phyloP scores from a whole-genome alignment of 306 rosid genomes.

The Bauhinia variegata region DNA sequence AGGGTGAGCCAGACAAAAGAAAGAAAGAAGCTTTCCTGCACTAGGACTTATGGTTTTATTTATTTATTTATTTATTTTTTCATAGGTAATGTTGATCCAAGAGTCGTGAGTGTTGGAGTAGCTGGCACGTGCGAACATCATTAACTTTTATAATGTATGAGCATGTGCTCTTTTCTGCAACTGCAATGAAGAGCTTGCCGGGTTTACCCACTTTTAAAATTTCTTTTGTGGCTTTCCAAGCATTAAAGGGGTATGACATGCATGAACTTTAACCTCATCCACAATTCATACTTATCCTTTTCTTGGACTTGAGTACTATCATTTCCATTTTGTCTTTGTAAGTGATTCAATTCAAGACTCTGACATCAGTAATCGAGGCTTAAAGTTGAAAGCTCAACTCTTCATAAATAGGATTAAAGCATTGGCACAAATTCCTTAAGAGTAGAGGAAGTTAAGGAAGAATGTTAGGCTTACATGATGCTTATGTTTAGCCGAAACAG shows the following conservation, averaged over 20 bases:
- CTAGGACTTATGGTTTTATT: too few relatives aligned
- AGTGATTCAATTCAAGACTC: neutral
- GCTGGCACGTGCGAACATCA: neutral
- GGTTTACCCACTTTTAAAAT: neutral
- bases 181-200: neutral
- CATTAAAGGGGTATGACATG: neutral
- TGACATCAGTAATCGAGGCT: neutral
- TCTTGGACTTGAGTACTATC: neutral
- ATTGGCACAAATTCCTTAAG: neutral
- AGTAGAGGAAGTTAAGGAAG: conserved; percentile 25
- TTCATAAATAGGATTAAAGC: conserved; percentile 22
- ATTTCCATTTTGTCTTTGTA: neutral
- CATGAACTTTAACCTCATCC: conserved; percentile 21
- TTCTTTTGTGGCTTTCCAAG: neutral
- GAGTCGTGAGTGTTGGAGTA: neutral
- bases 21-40: neutral
- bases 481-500: neutral
- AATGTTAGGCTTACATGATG: neutral
- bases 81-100: too few relatives aligned
- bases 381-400: neutral
- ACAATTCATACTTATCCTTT: neutral
- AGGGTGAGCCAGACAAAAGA: neutral
- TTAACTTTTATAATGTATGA: neutral
- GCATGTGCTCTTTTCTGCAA: conserved; percentile 1
- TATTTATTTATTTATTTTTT: too few relatives aligned